Evolutionary conservation across 768 basidiomycete genomes (phyloP), one percentile per base, ranked within the genome.

Genomic region (Boletus bicolor): DNA sequence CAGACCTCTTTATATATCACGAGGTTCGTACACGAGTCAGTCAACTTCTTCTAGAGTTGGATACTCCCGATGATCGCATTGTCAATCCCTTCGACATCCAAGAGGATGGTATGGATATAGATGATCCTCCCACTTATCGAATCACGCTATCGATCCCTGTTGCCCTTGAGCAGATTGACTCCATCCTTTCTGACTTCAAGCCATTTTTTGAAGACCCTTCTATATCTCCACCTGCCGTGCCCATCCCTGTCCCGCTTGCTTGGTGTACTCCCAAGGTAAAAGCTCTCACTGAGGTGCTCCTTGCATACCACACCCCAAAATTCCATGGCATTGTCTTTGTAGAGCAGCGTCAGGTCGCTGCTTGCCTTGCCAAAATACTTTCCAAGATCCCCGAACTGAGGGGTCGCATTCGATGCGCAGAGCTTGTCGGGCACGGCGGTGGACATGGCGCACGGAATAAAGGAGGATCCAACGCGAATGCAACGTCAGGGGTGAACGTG

Each of bases 251-350:
- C 19, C 69, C 75, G 4, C 71, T 85, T n/a, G 72, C 76, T 24
- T 89, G 88, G 84, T 85, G 84, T 61, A 82, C 87, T 8, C 89
- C 87, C 3, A 92, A 94, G 69, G 70, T 95, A 44, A 75, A 75
- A 45, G 75, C 73, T 4, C 79, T 95, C 36, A 75, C 86, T 15
- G 79, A 84, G 19, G 72, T 87, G 45, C 77, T 95, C 26, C 71
- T 81, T 34, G 75, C 75, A 35, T 77, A 85, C 63, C 72, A 80
- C 48, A 78, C 78, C 12, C 62, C 68, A 2, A 70, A 77, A 14
- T 91, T 93, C 64, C 91, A 93, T 63, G 83, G 83, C 19, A 94
- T 95, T 58, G 77, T 95, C 43, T 96, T 96, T 67, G 91, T 92
- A 17, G 85, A 92, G 57, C 91, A 92, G 65, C 81, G 93, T 10